These are phyloP conservation scores for Silene coronaria DNA, from an alignment of 179 eudicot species.

Conservation along the genomic window DNA sequence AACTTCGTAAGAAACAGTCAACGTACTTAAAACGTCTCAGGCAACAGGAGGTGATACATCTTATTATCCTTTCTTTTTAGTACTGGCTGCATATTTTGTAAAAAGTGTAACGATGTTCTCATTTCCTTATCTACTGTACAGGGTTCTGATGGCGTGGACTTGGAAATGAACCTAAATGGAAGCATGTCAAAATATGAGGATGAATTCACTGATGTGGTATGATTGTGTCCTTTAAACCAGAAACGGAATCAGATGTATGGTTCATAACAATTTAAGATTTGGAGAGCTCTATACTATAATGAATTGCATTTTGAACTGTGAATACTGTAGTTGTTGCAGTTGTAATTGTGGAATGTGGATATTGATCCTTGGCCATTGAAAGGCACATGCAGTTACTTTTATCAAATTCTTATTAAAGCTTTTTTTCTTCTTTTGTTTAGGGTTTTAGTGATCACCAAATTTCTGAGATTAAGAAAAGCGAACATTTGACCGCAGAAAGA, in stretches of 20 bases:
- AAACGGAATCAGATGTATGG: background rate
- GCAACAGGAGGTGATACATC: constrained; percentile 66
- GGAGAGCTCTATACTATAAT: background rate
- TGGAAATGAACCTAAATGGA: constrained; percentile 86
- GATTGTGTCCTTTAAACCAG: background rate
- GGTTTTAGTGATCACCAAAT: constrained; percentile 70
- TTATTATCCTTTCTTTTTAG: background rate
- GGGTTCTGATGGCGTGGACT: constrained; percentile 90
- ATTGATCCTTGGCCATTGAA: background rate
- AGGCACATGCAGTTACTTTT: background rate
- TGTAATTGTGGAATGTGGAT: background rate
- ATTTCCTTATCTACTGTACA: constrained; percentile 27
- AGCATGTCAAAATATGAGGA: constrained; percentile 50
- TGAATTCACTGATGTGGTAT: constrained; percentile 67
- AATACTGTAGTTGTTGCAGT: background rate
- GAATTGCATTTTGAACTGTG: background rate
- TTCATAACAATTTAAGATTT: background rate
- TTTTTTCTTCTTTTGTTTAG: constrained; percentile 24
- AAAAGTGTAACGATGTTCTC: background rate
- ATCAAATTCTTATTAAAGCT: background rate
- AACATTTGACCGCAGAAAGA: constrained; percentile 78
- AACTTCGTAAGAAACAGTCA: constrained; percentile 89
- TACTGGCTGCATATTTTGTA: constrained; percentile 8
- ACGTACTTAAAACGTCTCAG: constrained; percentile 84
- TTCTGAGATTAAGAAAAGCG: constrained; percentile 63